Evolutionary conservation across 768 basidiomycete species (phyloP), one percentile per base, ranked within the genome.

Genomic region (Wakefieldia striispora): DNA sequence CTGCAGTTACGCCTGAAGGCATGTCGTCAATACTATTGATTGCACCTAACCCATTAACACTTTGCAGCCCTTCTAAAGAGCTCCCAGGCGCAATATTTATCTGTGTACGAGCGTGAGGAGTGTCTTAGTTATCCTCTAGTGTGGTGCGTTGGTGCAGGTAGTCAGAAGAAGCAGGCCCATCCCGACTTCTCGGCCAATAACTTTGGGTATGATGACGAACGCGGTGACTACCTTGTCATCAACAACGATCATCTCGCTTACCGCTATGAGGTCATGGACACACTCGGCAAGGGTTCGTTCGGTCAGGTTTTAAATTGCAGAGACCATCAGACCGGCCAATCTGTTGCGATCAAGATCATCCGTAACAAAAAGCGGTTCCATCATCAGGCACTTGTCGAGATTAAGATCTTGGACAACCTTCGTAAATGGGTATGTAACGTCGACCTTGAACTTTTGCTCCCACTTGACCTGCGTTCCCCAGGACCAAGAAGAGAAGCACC

Each of bases 331-430:
- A 93, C 94, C 12, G 97, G 97, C 10, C 82, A 90, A 60, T 94
- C 92, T n/a, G 91, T 98, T 10, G 97, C 97, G 16, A 85, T 99
- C 73, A 99, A 99, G 78, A 98, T 99, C 54, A 98, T 99, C 60
- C 84, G 97, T 35, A 98, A 98, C 75, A 98, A 97, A 78, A 97
- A 98, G 70, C 80, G 97, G 41, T 98, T 98, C 75, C 95, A 98
- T 67, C 91, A 95, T 61, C 97, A 98, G 68, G 97, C 95, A 1
- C 69, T 98, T 38, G 95, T 98, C n/a, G 97, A 98, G 72, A 95
- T 98, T 71, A 97, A 97, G 72, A 97, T 99, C 50, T 73, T 99
- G 54, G 93, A 97, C 59, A 97, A 91, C 66, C 76, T 98, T 58
- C 83, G 90, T 26, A 93, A 95, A 89, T 98, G 97, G 97, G 95